A percentile compares a stretch with the other conserved stretches of the same genome.
Evolutionary conservation across 495 filamentous ascomycete species (phyloP).

Genomic region (Beverwykella pulmonaria): DNA sequence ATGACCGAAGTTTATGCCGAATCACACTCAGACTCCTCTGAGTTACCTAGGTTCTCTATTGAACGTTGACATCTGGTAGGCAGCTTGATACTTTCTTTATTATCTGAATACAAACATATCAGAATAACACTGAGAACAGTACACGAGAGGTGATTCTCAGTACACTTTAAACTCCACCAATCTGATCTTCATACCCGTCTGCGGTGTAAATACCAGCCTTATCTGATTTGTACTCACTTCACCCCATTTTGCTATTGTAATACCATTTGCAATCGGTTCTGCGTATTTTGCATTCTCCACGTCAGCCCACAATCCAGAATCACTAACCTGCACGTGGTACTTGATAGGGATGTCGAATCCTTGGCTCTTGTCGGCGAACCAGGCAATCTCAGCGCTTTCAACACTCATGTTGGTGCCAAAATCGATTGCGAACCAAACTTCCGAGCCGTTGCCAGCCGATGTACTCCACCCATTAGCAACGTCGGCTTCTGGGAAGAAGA

Average conservation of each 20-base stretch:
- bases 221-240: background rate
- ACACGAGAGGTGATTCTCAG: background rate
- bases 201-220: constrained; percentile 1
- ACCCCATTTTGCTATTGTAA: background rate
- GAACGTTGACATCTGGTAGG: no score
- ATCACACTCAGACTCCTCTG: no score
- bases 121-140: no score
- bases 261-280: constrained; percentile 1
- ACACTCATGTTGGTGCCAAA: background rate
- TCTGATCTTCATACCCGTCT: background rate
- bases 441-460: background rate
- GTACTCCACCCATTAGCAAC: constrained; percentile 10
- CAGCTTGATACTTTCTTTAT: no score
- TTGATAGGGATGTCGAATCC: background rate
- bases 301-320: background rate
- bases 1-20: no score
- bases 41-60: no score
- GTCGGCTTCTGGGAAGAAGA: background rate
- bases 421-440: constrained; percentile 6
- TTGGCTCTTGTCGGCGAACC: background rate
- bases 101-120: no score
- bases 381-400: background rate
- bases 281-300: background rate
- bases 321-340: background rate
- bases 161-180: constrained; percentile 9